phyloP scores from a whole-genome alignment of 73 alveolate species.

The Blepharisma stoltei region DNA sequence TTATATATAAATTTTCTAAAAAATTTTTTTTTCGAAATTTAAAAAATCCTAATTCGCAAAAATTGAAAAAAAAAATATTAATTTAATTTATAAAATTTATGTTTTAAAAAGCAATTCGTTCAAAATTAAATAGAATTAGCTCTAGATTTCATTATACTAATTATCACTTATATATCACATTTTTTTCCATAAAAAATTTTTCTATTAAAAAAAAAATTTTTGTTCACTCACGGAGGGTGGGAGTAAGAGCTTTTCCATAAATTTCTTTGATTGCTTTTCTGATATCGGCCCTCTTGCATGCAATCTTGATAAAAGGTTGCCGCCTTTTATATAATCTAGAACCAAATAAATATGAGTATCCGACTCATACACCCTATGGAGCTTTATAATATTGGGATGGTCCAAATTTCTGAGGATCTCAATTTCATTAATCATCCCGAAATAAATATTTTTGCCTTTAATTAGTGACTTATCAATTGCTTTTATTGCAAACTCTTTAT shows the following conservation, averaged over 20 bases:
- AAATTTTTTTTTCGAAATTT: too few species aligned
- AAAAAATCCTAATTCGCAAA: too few species aligned
- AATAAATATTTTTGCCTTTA: conserved; percentile 13
- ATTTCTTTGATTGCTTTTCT: conserved; percentile 46
- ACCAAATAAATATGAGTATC: conserved; percentile 44
- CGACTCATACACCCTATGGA: conserved; percentile 58
- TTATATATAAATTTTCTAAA: too few species aligned
- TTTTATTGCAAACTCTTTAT: conserved; percentile 42
- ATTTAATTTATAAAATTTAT: too few species aligned
- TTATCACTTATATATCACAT: too few species aligned
- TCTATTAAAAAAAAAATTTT: too few species aligned
- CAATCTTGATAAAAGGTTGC: conserved; percentile 49
- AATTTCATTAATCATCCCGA: conserved; percentile 43
- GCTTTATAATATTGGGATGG: conserved; percentile 36
- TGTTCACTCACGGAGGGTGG: too few species aligned
- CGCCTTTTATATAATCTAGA: conserved; percentile 61
- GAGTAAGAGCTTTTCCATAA: conserved; percentile 28
- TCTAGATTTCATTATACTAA: too few species aligned
- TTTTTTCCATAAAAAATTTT: too few species aligned
- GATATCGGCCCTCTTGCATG: conserved; percentile 35
- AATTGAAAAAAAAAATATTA: too few species aligned
- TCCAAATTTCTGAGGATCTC: conserved; percentile 29
- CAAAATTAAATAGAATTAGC: too few species aligned
- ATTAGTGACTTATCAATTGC: conserved; percentile 30
- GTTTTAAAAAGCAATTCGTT: too few species aligned